Evolutionary conservation across 176 grass and related monocot genomes (phyloP), one percentile per base, ranked within the genome.

Genomic region (Zoysia pacifica): DNA sequence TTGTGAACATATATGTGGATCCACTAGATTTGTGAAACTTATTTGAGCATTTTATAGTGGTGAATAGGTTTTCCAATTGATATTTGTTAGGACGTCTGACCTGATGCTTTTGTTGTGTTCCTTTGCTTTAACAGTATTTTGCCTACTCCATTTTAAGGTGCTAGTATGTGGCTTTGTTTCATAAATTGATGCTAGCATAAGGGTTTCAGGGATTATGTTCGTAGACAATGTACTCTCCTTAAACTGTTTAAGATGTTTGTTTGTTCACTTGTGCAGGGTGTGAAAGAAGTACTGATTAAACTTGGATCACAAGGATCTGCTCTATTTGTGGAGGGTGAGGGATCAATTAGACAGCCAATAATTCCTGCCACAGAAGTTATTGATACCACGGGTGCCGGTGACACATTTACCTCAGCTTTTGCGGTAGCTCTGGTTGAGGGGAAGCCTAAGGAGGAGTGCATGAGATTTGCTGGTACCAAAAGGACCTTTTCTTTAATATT

Each of bases 351-450:
- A 74, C 93, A 99, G 75, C 63, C 86, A 0, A 80, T 91, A 73
- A 88, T 99, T 89, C 90, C 88, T 65, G 88, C 90, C 18, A 64
- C 86, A 62, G 65, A 93, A 84, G 93, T 95, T 63, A 78, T 95
- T 38, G 93, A 99, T 77, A 93, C 96, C 18, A 99, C 90, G 1
- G 96, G 96, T 50, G 96, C 96, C 16, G 96, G 93, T 54, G 96
- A 93, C 73, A 99, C 93, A 64, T 99, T 99, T 82, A 95, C 96
- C 66, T 93, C 96, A 58, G 96, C 96, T 70, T 99, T 99, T 86
- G 86, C 90, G 43, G 96, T 99, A 81, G 88, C 96, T 73, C 72
- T 95, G 51, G 90, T 99, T 20, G 93, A 99, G 73, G 86, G 88
- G 67, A 96, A 91, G 78, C 76, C 96, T 48, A 91, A 91, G 76